A percentile compares a stretch with the other conserved stretches of the same genome.
These are phyloP conservation scores for Botrytis galanthina DNA, from an alignment of 2,329 filamentous ascomycete genomes.

Conservation along the genomic window DNA sequence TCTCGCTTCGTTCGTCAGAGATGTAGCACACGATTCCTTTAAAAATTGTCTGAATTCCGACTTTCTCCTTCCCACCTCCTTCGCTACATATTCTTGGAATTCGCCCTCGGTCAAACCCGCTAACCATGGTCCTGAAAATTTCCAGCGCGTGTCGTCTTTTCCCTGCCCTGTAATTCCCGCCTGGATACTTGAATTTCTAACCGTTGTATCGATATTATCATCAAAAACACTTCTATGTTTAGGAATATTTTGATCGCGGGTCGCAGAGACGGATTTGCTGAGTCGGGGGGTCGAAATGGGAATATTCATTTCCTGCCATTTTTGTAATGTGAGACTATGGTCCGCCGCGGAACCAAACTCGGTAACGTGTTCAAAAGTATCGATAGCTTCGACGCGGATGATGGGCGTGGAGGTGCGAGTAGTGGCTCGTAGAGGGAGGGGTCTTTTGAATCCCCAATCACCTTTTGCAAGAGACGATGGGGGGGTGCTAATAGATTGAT, in stretches of 20 bases:
- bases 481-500: constrained; percentile 79
- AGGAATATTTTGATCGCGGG: neutral
- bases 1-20: constrained; percentile 41
- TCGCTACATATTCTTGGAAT: constrained; percentile 56
- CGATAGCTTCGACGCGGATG: constrained; percentile 73
- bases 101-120: constrained; percentile 60
- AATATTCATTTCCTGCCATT: constrained; percentile 80
- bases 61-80: constrained; percentile 52
- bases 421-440: constrained; percentile 74
- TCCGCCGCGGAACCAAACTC: constrained; percentile 83
- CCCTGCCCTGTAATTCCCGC: constrained; percentile 20
- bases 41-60: constrained; percentile 55
- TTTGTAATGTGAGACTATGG: constrained; percentile 75
- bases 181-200: neutral
- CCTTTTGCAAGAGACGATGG: constrained; percentile 69
- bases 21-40: constrained; percentile 47
- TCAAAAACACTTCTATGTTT: constrained; percentile 55
- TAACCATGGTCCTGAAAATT: constrained; percentile 65
- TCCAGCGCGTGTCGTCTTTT: constrained; percentile 56
- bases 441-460: constrained; percentile 90
- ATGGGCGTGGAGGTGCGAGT: constrained; percentile 69
- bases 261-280: neutral
- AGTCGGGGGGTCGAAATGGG: constrained; percentile 58
- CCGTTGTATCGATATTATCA: constrained; percentile 54
- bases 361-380: constrained; percentile 84